A percentile compares a stretch with the other conserved stretches of the same genome.
phyloP scores from a whole-genome alignment of 2,329 filamentous ascomycete genomes.

The Lasiodiplodia theobromae region DNA sequence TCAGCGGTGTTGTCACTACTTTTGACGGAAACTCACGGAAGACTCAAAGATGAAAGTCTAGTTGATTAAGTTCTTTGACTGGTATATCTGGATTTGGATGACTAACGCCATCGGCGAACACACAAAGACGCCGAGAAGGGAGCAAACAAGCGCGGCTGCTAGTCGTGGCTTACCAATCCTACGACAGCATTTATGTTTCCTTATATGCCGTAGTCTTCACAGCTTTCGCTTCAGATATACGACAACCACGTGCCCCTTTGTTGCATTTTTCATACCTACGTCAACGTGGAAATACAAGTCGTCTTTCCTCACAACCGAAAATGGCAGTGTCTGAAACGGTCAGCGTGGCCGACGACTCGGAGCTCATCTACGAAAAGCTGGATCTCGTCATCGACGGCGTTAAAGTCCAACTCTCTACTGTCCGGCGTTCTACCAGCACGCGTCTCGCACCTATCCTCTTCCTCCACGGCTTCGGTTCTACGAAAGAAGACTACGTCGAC shows the following conservation, averaged over 20 bases:
- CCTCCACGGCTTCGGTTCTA: slow-evolving; percentile 39
- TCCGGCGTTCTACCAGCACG: neutral
- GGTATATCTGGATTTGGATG: neutral
- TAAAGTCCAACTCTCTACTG: neutral
- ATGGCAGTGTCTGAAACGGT: neutral
- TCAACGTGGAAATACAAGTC: neutral
- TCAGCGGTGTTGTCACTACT: too few relatives aligned
- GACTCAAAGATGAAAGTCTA: too few relatives aligned
- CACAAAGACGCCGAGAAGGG: neutral
- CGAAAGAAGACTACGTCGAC: slow-evolving; percentile 39
- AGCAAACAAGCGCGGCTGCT: neutral
- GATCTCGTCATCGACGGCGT: neutral
- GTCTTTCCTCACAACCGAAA: neutral
- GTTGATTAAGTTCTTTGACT: too few relatives aligned
- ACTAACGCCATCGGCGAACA: neutral
- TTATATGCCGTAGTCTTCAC: neutral
- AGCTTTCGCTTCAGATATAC: neutral
- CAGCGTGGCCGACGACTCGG: neutral
- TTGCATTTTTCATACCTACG: neutral
- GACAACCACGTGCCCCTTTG: neutral
- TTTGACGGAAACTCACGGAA: too few relatives aligned
- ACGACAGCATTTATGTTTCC: neutral
- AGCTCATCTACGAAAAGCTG: slow-evolving; percentile 4
- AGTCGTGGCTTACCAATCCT: slow-evolving; percentile 4
- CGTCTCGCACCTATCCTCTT: slow-evolving; percentile 34